Evolutionary conservation across 495 filamentous ascomycete genomes (phyloP).

Genomic region (Daldinia concentrica): DNA sequence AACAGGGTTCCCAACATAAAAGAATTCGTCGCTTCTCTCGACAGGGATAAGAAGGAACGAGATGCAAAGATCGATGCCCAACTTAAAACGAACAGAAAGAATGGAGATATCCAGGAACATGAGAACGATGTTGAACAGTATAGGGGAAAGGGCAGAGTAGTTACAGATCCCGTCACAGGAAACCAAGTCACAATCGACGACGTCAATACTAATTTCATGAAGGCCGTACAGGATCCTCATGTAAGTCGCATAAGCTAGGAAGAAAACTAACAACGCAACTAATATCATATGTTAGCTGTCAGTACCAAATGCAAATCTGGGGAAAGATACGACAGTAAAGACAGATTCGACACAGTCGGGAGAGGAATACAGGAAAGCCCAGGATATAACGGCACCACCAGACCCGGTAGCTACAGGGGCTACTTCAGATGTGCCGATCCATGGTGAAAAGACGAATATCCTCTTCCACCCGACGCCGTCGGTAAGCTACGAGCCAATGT

Average conservation of each 20-base stretch:
- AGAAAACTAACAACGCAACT: slow-evolving; percentile 10
- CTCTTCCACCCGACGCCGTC: slow-evolving; percentile 94
- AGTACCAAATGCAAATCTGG: slow-evolving; percentile 89
- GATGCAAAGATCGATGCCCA: slow-evolving; percentile 71
- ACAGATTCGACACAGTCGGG: slow-evolving; percentile 66
- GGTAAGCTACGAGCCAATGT: slow-evolving; percentile 87
- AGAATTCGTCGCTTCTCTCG: slow-evolving; percentile 80
- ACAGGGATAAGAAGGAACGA: slow-evolving; percentile 78
- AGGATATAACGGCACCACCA: slow-evolving; percentile 91
- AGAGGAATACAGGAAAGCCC: slow-evolving; percentile 79
- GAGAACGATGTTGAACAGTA: slow-evolving; percentile 51
- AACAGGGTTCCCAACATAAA: slow-evolving; percentile 89
- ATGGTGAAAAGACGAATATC: slow-evolving; percentile 94
- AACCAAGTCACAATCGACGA: slow-evolving; percentile 89
- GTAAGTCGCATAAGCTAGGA: slow-evolving; percentile 51
- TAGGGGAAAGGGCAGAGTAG: slow-evolving; percentile 66
- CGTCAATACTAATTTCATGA: slow-evolving; percentile 72
- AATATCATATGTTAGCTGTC: slow-evolving; percentile 63
- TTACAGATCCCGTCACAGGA: slow-evolving; percentile 89
- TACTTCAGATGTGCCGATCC: slow-evolving; percentile 93
- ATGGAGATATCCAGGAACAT: slow-evolving; percentile 50
- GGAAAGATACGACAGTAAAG: slow-evolving; percentile 72
- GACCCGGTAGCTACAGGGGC: slow-evolving; percentile 81
- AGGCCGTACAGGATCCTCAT: slow-evolving; percentile 72
- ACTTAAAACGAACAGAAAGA: slow-evolving; percentile 49